phyloP scores from a whole-genome alignment of 371 early-diverging fungal species.

The Dichotomocladium elegans region DNA sequence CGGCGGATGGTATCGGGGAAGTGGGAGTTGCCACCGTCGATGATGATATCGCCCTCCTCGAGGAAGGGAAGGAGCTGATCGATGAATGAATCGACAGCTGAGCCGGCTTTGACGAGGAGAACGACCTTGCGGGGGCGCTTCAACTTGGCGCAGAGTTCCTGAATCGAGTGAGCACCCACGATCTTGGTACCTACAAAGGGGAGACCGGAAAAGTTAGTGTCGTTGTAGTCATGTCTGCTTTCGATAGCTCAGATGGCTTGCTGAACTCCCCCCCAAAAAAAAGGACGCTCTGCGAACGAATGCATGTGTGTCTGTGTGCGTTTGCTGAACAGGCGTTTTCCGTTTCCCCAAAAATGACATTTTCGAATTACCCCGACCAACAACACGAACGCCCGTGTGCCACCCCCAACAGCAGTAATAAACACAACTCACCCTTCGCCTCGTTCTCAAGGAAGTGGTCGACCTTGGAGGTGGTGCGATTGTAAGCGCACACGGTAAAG shows the following conservation, averaged over 20 bases:
- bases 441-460: conserved; percentile 91
- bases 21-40: conserved; percentile 99
- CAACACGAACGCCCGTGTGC: not conserved
- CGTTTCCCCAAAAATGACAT: not conserved
- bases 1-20: conserved; percentile 97
- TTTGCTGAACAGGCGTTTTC: not conserved
- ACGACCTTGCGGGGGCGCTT: conserved; percentile 96
- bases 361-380: too few species aligned
- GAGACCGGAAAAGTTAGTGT: too few species aligned
- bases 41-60: conserved; percentile 93
- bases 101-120: conserved; percentile 97
- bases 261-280: not conserved
- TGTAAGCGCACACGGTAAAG: conserved; percentile 91
- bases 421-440: conserved; percentile 78
- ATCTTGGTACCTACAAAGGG: conserved; percentile 73
- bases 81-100: conserved; percentile 95
- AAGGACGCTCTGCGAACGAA: too few species aligned
- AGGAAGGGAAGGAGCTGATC: conserved; percentile 82
- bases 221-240: too few species aligned
- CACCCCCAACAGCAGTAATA: not conserved
- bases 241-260: too few species aligned
- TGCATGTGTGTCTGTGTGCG: too few species aligned
- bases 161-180: conserved; percentile 89
- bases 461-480: conserved; percentile 96
- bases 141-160: conserved; percentile 90